A percentile compares a stretch with the other conserved stretches of the same genome.
phyloP scores from a whole-genome alignment of 352 stramenopile species.

The Albugo laibachii region DNA sequence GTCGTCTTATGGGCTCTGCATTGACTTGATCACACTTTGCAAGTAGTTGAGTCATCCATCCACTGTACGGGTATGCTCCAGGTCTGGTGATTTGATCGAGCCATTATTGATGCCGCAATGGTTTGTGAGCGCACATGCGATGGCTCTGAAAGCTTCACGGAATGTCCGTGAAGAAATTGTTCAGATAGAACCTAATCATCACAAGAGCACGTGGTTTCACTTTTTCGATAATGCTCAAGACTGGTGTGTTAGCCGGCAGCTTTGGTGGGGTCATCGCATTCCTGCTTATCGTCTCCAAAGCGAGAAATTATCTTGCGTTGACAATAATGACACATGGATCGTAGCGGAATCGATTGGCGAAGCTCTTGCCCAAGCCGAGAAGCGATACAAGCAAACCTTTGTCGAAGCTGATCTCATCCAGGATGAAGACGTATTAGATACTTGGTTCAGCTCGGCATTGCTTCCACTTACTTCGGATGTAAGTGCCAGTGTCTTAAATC shows the following conservation, averaged over 20 bases:
- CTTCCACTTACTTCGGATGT: slow-evolving; percentile 82
- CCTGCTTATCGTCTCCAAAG: slow-evolving; percentile 86
- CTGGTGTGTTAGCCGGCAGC: slow-evolving; percentile 97
- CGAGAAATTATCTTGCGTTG: slow-evolving; percentile 21
- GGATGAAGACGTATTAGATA: slow-evolving; percentile 99
- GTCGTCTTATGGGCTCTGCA: slow-evolving; percentile 5
- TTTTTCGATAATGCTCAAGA: slow-evolving; percentile 98
- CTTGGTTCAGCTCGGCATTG: slow-evolving; percentile 97
- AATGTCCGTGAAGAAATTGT: slow-evolving; percentile 90
- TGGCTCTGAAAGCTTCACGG: slow-evolving; percentile 87
- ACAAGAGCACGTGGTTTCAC: slow-evolving; percentile 90
- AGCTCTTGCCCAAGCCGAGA: slow-evolving; percentile 76
- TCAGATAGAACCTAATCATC: slow-evolving; percentile 86
- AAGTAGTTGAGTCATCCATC: slow-evolving; percentile 51
- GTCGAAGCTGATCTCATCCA: slow-evolving; percentile 82
- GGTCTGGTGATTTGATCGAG: slow-evolving; percentile 97
- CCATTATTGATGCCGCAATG: slow-evolving; percentile 98
- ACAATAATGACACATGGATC: slow-evolving; percentile 78
- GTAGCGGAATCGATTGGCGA: slow-evolving; percentile 85
- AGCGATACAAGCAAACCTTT: slow-evolving; percentile 43
- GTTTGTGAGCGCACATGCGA: slow-evolving; percentile 94
- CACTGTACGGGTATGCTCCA: slow-evolving; percentile 88
- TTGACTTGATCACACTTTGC: neutral
- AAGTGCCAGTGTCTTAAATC: slow-evolving; percentile 42
- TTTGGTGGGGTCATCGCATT: slow-evolving; percentile 99